Evolutionary conservation across 2,329 filamentous ascomycete genomes (phyloP), one percentile per base, ranked within the genome.

Genomic region (Cercospora citrullina): DNA sequence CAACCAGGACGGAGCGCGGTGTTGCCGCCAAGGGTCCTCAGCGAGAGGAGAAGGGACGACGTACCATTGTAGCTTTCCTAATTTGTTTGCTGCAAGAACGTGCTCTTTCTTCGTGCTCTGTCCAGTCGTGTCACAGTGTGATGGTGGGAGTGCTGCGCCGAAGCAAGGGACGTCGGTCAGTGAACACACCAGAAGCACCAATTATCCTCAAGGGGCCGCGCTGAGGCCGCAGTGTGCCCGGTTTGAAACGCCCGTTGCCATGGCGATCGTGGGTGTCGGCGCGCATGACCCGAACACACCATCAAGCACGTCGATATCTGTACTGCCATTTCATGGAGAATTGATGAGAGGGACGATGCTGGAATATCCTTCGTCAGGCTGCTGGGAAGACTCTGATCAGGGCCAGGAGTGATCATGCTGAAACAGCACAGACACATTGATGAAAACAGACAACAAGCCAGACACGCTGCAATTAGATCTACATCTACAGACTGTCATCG

Each of bases 171-270:
- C 61, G 58, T 60, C 39, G 18, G 21, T 30, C 60, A 26, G 45
- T 42, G 23, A 23, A 10, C 36, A 28, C 31, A 21, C 33, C 31
- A 21, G 10, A 1, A 10, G 60, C 33, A 39, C 39, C 36, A 10
- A 30, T 26, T 53, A 23, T 53, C 48, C 23, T 55, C 59, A 45
- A 62, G 60, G 60, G 60, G 60, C 55, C 30, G 39, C 42, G 60
- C 60, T 51, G 62, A 64, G 33, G 51, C 62, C 62, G 51, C 62
- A 63, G 61, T 63, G 61, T 28, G 45, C 23, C 61, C 61, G 61
- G n/a, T 7, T 18, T 63, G 21, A 31, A 39, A 30, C 14, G 4
- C 45, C 42, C 42, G 60, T 63, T 63, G 60, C 60, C 45, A 63
- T 63, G 30, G 55, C 31, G 55, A 59, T 59, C 48, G 48, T 42